Conservation (phyloP, 2,329 filamentous ascomycete genomes). For the Plectosphaerella sp. region DNA sequence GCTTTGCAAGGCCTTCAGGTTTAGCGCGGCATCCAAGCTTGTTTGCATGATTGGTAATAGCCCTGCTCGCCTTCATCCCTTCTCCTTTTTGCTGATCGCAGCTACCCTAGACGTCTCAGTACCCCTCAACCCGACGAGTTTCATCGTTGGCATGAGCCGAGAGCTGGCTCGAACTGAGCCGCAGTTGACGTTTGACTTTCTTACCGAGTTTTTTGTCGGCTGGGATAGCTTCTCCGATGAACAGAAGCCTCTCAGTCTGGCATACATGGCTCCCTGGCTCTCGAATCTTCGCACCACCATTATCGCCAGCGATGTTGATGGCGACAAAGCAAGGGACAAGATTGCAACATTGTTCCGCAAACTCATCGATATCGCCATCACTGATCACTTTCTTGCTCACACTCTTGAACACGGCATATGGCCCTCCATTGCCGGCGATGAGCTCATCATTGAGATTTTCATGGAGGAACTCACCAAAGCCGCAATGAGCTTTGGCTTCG, state of each 20-base stretch:
- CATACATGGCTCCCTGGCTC: constrained; percentile 69
- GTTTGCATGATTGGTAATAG: constrained; percentile 55
- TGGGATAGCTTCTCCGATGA: constrained; percentile 67
- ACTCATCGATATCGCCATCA: constrained; percentile 60
- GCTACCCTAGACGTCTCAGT: constrained; percentile 50
- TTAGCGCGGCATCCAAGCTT: constrained; percentile 56
- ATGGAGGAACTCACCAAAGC: constrained; percentile 63
- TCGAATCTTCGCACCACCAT: constrained; percentile 56
- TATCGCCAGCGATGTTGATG: constrained; percentile 54
- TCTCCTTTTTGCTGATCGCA: not conserved
- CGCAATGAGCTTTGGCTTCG: constrained; percentile 51
- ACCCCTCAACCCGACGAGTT: constrained; percentile 57
- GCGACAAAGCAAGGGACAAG: constrained; percentile 63
- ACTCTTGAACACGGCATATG: constrained; percentile 63
- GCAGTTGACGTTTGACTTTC: constrained; percentile 63
- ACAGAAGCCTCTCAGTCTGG: constrained; percentile 61
- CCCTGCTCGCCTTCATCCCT: not conserved
- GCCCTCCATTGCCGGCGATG: constrained; percentile 61
- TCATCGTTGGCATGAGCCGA: constrained; percentile 62
- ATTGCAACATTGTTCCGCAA: constrained; percentile 60
- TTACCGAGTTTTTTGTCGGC: constrained; percentile 70
- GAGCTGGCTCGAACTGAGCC: constrained; percentile 60
- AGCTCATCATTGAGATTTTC: constrained; percentile 62
- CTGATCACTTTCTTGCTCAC: constrained; percentile 54
- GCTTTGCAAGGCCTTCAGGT: constrained; percentile 64